Percentiles rank a stretch among this genome's conserved stretches.
Evolutionary conservation across 208 protist species (phyloP).

Genomic region (Acanthamoeba sp.): DNA sequence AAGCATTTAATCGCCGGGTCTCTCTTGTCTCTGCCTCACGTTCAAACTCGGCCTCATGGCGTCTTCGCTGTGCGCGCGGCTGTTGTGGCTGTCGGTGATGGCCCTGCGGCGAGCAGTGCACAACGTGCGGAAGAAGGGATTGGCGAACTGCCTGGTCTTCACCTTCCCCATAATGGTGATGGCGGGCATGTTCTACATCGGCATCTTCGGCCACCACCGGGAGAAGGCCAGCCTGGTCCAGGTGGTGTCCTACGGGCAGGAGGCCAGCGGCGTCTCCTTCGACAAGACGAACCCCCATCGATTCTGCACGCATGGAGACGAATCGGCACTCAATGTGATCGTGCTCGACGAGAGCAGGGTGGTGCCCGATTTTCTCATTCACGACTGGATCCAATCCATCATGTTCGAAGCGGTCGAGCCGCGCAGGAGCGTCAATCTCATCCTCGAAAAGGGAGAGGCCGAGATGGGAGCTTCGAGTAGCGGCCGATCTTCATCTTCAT

Average conservation of each 20-base stretch:
- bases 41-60: no score
- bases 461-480: neutral
- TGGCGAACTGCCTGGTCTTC: constrained; percentile 38
- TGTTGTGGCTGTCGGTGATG: neutral
- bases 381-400: constrained; percentile 39
- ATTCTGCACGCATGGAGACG: neutral
- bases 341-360: constrained; percentile 54
- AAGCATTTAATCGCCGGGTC: no score
- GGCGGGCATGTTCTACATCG: constrained; percentile 32
- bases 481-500: neutral
- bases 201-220: constrained; percentile 15
- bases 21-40: no score
- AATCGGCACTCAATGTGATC: neutral
- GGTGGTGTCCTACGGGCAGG: constrained; percentile 7
- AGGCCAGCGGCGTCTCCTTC: constrained; percentile 1
- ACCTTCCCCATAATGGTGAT: constrained; percentile 4
- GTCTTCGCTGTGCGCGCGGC: neutral
- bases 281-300: constrained; percentile 26
- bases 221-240: constrained; percentile 11
- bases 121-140: constrained; percentile 18
- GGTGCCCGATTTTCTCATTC: constrained; percentile 60
- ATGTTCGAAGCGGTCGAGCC: constrained; percentile 48
- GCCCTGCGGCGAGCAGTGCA: neutral
- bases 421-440: neutral
- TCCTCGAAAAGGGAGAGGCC: constrained; percentile 38